These are phyloP conservation scores for Podospora anserina DNA, from an alignment of 495 filamentous ascomycete genomes.

Conservation along the genomic window DNA sequence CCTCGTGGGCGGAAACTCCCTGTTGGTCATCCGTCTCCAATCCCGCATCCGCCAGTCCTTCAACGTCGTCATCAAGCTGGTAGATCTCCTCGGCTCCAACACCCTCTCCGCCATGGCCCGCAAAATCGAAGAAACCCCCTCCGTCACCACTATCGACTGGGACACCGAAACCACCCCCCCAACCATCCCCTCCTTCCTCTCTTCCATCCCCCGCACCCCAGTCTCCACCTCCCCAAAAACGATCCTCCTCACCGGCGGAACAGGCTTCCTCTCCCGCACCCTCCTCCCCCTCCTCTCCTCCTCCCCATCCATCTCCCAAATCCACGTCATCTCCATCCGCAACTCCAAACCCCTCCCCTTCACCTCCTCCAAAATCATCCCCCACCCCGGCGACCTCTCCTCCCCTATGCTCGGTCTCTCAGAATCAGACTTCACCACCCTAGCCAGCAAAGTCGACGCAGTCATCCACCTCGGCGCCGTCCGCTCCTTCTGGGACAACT, in stretches of 20 bases:
- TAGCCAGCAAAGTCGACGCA: constrained; percentile 37
- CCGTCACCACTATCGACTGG: constrained; percentile 22
- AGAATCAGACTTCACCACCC: constrained; percentile 14
- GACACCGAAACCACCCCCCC: constrained; percentile 26
- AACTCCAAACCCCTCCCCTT: constrained; percentile 30
- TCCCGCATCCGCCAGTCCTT: constrained; percentile 17
- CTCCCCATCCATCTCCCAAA: constrained; percentile 5
- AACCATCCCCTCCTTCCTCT: not conserved
- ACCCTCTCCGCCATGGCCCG: constrained; percentile 32
- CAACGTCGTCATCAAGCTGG: constrained; percentile 15
- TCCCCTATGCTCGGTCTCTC: constrained; percentile 42
- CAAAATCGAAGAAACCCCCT: constrained; percentile 12
- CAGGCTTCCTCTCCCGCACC: constrained; percentile 29
- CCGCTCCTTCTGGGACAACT: constrained; percentile 49
- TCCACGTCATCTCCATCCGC: constrained; percentile 28
- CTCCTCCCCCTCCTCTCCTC: constrained; percentile 22
- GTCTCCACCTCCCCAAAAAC: not conserved
- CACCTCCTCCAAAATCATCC: constrained; percentile 30
- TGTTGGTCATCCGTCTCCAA: constrained; percentile 34
- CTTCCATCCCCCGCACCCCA: not conserved
- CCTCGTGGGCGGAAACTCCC: constrained; percentile 38
- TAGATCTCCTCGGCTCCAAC: constrained; percentile 30
- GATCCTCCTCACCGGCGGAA: constrained; percentile 35
- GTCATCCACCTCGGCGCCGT: constrained; percentile 56
- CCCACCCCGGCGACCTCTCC: constrained; percentile 42